Conservation (phyloP, 306 rosid species). For the Fragaria iinumae region DNA sequence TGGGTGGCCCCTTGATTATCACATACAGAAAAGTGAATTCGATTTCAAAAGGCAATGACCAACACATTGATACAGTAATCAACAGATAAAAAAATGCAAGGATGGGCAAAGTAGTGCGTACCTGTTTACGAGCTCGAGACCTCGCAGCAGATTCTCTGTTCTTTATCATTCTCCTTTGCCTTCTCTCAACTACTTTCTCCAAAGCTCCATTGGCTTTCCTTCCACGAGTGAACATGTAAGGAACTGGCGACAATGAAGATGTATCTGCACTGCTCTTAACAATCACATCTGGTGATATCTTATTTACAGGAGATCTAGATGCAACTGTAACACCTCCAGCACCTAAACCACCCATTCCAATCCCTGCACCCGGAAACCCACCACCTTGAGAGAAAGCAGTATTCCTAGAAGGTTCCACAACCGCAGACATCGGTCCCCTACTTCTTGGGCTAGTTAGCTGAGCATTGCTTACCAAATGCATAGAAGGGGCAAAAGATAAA, state of each 20-base stretch:
- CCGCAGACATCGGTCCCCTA: slow-evolving; percentile 45
- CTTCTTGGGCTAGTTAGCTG: slow-evolving; percentile 47
- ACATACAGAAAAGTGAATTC: neutral
- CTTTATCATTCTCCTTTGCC: slow-evolving; percentile 95
- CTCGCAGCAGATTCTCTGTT: slow-evolving; percentile 98
- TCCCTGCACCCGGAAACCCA: slow-evolving; percentile 29
- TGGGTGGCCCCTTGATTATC: neutral
- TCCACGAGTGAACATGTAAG: slow-evolving; percentile 63
- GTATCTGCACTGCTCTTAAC: slow-evolving; percentile 35
- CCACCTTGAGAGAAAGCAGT: slow-evolving; percentile 40
- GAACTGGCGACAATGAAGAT: slow-evolving; percentile 59
- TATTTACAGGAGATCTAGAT: slow-evolving; percentile 46
- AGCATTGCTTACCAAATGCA: slow-evolving; percentile 50
- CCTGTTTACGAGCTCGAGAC: slow-evolving; percentile 99
- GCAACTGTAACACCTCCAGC: slow-evolving; percentile 37
- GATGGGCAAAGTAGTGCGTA: slow-evolving; percentile 18
- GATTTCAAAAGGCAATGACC: neutral
- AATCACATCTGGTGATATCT: slow-evolving; percentile 54
- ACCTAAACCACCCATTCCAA: slow-evolving; percentile 53
- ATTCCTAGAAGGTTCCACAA: slow-evolving; percentile 51
- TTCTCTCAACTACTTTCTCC: slow-evolving; percentile 91
- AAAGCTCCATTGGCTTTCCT: slow-evolving; percentile 51
- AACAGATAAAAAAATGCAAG: slow-evolving; percentile 12
- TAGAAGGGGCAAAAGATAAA: slow-evolving; percentile 55
- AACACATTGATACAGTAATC: slow-evolving; percentile 3